These are phyloP conservation scores for Trichophyton simii DNA, from an alignment of 2,329 filamentous ascomycete species.

Conservation along the genomic window DNA sequence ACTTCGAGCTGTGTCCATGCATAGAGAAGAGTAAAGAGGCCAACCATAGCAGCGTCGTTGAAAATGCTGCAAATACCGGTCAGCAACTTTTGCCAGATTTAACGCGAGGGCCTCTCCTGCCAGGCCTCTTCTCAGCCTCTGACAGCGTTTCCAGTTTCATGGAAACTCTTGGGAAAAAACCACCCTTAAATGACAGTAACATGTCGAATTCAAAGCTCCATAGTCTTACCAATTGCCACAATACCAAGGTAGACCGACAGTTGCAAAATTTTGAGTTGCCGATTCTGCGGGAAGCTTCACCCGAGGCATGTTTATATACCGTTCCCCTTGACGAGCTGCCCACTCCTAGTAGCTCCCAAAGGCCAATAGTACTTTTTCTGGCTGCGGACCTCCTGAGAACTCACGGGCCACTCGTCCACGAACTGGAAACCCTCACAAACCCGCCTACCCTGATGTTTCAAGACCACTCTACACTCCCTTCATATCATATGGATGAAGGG, in stretches of 20 bases:
- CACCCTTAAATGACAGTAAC: slow-evolving; percentile 18
- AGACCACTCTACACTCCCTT: slow-evolving; percentile 10
- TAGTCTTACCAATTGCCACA: neutral
- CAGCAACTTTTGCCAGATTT: neutral
- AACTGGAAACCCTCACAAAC: slow-evolving; percentile 11
- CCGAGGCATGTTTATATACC: neutral
- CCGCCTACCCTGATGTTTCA: slow-evolving; percentile 16
- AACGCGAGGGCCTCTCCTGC: neutral
- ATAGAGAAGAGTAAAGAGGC: neutral
- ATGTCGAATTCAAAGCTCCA: slow-evolving; percentile 19
- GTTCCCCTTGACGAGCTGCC: neutral
- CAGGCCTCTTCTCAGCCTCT: slow-evolving; percentile 26
- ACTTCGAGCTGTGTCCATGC: neutral
- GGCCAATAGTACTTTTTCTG: slow-evolving; percentile 4
- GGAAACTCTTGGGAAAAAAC: slow-evolving; percentile 31
- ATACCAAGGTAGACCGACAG: neutral
- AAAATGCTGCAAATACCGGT: neutral
- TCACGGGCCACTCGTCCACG: slow-evolving; percentile 15
- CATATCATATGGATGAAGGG: neutral
- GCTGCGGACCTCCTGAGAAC: slow-evolving; percentile 19
- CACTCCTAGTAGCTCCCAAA: neutral
- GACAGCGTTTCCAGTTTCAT: slow-evolving; percentile 41
- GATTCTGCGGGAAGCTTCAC: neutral
- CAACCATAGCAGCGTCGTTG: neutral
- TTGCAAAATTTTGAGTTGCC: neutral